phyloP scores from a whole-genome alignment of 2,329 filamentous ascomycete genomes.

The Trichoderma sp. region DNA sequence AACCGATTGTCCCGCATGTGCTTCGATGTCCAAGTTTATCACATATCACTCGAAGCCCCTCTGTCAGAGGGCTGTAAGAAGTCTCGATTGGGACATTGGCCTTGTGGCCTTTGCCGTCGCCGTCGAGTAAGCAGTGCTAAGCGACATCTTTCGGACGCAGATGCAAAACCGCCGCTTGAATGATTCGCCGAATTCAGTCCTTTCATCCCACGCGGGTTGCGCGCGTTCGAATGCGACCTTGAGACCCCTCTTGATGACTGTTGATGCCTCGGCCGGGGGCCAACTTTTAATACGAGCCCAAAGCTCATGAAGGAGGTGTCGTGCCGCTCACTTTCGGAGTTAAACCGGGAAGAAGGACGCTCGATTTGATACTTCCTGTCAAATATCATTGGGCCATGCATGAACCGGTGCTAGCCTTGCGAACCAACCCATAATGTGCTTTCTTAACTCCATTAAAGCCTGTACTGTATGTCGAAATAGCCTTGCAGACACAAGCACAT shows the following conservation, averaged over 20 bases:
- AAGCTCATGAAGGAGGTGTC: neutral
- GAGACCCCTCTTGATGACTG: neutral
- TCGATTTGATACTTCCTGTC: too few relatives aligned
- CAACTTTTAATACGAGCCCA: neutral
- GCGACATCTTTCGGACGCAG: neutral
- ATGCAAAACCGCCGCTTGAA: neutral
- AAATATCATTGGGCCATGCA: neutral
- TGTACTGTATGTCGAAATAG: neutral
- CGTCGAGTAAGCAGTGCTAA: neutral
- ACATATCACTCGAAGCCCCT: neutral
- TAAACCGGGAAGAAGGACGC: neutral
- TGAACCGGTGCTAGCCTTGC: neutral
- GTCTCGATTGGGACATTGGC: neutral
- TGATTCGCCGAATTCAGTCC: neutral
- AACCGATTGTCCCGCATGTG: neutral
- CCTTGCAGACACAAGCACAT: neutral
- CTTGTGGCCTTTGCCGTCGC: neutral
- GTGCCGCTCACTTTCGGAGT: neutral
- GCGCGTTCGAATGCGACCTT: neutral
- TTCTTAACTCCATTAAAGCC: accelerated
- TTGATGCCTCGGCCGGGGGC: neutral
- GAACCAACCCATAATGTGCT: neutral
- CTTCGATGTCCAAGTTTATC: neutral
- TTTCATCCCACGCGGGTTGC: neutral
- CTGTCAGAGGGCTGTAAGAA: neutral